A percentile compares a stretch with the other conserved stretches of the same genome.
These are phyloP conservation scores for Moricandia moricandioides DNA, from an alignment of 345 rosid genomes.

Conservation along the genomic window DNA sequence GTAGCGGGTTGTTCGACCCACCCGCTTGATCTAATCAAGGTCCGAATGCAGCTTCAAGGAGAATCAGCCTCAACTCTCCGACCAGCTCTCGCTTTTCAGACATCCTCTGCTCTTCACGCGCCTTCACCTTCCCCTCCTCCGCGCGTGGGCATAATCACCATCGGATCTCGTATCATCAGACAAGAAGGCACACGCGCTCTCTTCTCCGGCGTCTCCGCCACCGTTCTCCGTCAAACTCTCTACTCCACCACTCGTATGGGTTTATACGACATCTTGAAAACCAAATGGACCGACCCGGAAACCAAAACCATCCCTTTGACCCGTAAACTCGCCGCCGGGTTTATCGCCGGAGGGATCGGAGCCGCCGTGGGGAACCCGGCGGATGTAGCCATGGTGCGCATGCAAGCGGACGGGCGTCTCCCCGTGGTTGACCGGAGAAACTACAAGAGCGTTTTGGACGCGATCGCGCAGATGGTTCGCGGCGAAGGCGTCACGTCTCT, in stretches of 20 bases:
- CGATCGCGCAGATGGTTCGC: constrained; percentile 58
- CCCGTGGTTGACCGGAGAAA: constrained; percentile 64
- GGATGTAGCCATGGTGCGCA: constrained; percentile 85
- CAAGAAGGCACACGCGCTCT: constrained; percentile 67
- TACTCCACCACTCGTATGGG: constrained; percentile 93
- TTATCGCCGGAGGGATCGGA: constrained; percentile 76
- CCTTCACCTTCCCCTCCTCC: constrained; percentile 32
- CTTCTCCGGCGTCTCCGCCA: constrained; percentile 81
- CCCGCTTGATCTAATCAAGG: constrained; percentile 84
- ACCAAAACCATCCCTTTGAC: constrained; percentile 53
- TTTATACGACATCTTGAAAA: constrained; percentile 67
- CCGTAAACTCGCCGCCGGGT: constrained; percentile 57
- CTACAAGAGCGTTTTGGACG: constrained; percentile 77
- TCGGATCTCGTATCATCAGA: constrained; percentile 54
- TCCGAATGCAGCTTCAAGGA: constrained; percentile 88
- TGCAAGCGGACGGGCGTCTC: constrained; percentile 90
- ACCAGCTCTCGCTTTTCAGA: constrained; percentile 64
- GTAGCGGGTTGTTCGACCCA: constrained; percentile 82
- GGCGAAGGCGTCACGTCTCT: constrained; percentile 67
- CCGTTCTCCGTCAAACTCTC: constrained; percentile 76
- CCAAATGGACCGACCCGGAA: constrained; percentile 67
- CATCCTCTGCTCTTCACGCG: constrained; percentile 34
- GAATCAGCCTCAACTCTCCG: constrained; percentile 58
- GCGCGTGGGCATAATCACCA: constrained; percentile 55
- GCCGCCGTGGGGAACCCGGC: constrained; percentile 89